Evolutionary conservation across 2,329 filamentous ascomycete species (phyloP), one percentile per base, ranked within the genome.

Genomic region (Pyrenophora tritici-repentis): DNA sequence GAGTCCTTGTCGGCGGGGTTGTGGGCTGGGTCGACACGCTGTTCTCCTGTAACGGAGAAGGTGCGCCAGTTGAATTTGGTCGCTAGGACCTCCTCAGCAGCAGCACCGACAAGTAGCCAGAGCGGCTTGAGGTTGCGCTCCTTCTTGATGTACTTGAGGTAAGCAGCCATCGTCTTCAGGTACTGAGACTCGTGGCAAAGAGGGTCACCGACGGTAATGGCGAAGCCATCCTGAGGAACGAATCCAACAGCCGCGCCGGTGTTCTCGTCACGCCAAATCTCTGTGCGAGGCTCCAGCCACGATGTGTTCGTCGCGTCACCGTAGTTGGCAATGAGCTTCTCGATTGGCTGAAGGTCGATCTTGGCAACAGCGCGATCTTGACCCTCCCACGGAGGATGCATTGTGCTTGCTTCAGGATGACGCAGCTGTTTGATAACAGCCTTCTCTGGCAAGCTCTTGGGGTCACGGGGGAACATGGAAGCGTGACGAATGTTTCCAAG

Each of bases 271-370:
- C 92, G 86, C 90, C 91, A 97, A 50, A 96, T 86, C 67, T 90
- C 82, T 72, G 92, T 96, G 6, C 91, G 86, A 6, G 91, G 89
- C 71, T 97, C 92, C 6, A 94, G 83, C 91, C 91, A 97, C 0
- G 91, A 94, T 0, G 92, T 97, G 67, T 96, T 95, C 41, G 91
- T 91, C 2, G 92, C 91, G 73, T 97, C 92, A 56, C 92, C 92
- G 63, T 97, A 97, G 73, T 97, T 97, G 68, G 91, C 91, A 71
- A 97, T 91, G 35, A 97, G 85, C 69, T 96, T 88, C 70, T 92
- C 90, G 4, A 97, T 72, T 0, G 90, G 81, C 43, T 91, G 91
- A 46, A 88, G 78, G 42, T 86, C 80, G 6, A 79, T 76, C 43
- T 75, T 70, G 10, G 79, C 79, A 2, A 72, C 43, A 39, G 70